Evolutionary conservation across 192 early-diverging fungal genomes (phyloP), one percentile per base, ranked within the genome.

Genomic region (Helicostylum pulchrum): DNA sequence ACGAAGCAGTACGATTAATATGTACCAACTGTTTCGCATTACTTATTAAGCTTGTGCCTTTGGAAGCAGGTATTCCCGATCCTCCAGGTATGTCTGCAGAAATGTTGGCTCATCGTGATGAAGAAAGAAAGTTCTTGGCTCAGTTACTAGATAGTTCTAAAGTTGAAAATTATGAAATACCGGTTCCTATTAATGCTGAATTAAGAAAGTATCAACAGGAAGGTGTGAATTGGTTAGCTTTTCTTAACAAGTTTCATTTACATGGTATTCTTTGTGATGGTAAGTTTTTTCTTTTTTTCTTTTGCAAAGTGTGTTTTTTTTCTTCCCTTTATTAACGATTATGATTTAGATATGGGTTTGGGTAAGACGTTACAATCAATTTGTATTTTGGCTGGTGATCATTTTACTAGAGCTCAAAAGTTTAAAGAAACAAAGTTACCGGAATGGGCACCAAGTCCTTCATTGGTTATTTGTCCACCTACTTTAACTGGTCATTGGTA

Each of bases 341-440:
- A 20, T 6, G 42, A 17, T 56, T 46, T 53, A 90, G 92, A 97
- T 80, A 98, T 98, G 97, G 97, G 97, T 20, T 76, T 99, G 20
- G 97, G 97, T 9, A 99, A 99, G 77, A 98, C 96, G 1, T 68
- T 98, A 34, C 97, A 99, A 70, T 90, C 94, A 31, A 97, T 99
- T 60, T 95, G 93, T 64, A 94, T 97, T 61, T 64, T 99, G 39
- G 91, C 94, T 0, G 87, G 91, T 65, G 93, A 98, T 76, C 95
- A 98, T 61, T 73, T 86, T 66, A 68, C 84, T 45, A 87, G 95
- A 49, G 72, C 78, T 7, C 72, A 80, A 47, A 78, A 83, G 57
- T 88, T 82, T 66, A 57, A 7, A 23, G 75, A 72, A 39, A 75
- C 80, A 15, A 70, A 84, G 19, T 76, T 85, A 5, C 84, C 88